Conservation (phyloP, 2,329 filamentous ascomycete species). For the Aspergillus sp. region DNA sequence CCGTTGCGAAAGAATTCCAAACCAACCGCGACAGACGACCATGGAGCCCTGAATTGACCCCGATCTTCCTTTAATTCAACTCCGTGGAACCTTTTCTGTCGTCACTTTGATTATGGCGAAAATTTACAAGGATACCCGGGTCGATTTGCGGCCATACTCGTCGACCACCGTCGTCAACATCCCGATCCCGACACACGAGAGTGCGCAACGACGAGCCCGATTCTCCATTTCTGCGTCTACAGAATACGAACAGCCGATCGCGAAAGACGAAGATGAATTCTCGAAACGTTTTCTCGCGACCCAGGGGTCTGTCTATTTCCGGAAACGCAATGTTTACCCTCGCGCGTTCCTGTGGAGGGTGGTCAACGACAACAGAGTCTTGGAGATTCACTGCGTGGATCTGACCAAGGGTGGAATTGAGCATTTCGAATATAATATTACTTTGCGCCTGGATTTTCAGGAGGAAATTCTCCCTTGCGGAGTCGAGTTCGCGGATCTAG, state of each 20-base stretch:
- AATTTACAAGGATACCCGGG: constrained; percentile 78
- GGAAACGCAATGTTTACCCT: constrained; percentile 65
- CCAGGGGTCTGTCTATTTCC: constrained; percentile 76
- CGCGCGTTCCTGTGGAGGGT: constrained; percentile 88
- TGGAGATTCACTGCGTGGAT: constrained; percentile 79
- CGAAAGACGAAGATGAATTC: constrained; percentile 60
- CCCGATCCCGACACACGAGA: constrained; percentile 47
- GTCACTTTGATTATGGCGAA: constrained; percentile 48
- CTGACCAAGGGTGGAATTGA: constrained; percentile 60
- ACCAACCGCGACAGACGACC: constrained; percentile 13
- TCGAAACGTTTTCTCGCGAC: constrained; percentile 64
- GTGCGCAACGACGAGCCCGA: constrained; percentile 40
- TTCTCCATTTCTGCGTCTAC: constrained; percentile 39
- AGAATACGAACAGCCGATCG: constrained; percentile 31
- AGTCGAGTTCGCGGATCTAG: constrained; percentile 71
- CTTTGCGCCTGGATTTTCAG: constrained; percentile 69
- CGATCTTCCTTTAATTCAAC: constrained; percentile 2
- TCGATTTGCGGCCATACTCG: constrained; percentile 69
- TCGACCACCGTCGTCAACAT: constrained; percentile 63
- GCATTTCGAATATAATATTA: constrained; percentile 59
- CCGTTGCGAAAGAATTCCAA: constrained; percentile 3
- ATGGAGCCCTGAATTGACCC: constrained; percentile 26
- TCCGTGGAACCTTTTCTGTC: constrained; percentile 14
- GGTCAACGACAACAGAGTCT: constrained; percentile 65
- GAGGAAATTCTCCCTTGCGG: constrained; percentile 66